Evolutionary conservation across 2,329 filamentous ascomycete species (phyloP).

Genomic region (Rutstroemia sp.): DNA sequence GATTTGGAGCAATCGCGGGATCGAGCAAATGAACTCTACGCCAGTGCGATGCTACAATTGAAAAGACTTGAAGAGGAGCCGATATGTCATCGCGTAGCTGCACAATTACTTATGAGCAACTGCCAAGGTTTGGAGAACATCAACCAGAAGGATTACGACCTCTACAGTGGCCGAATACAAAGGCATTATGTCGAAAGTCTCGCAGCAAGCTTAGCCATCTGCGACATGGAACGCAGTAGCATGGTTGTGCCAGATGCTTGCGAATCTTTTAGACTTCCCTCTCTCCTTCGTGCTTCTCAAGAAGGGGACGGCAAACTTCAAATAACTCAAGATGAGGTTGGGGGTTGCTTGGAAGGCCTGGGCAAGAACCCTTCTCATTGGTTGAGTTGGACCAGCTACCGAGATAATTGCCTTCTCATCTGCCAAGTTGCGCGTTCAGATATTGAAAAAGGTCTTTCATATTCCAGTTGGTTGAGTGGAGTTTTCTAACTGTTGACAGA

Average conservation of each 20-base stretch:
- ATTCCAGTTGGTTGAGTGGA: not conserved
- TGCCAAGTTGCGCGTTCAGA: constrained; percentile 53
- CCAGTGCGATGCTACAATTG: constrained; percentile 27
- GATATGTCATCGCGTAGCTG: constrained; percentile 28
- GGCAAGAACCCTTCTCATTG: constrained; percentile 49
- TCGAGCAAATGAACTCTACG: constrained; percentile 24
- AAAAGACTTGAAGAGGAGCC: constrained; percentile 27
- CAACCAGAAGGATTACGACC: constrained; percentile 24
- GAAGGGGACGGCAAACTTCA: constrained; percentile 27
- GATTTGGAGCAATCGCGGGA: constrained; percentile 18
- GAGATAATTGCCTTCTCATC: constrained; percentile 52
- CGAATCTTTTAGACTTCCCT: constrained; percentile 32
- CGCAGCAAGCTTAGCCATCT: constrained; percentile 54
- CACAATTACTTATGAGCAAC: constrained; percentile 29
- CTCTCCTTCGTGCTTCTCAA: constrained; percentile 31
- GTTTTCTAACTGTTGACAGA: constrained; percentile 21
- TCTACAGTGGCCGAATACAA: constrained; percentile 31
- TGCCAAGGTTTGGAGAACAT: constrained; percentile 26
- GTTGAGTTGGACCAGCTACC: constrained; percentile 57
- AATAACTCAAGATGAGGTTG: constrained; percentile 30
- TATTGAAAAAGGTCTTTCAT: constrained; percentile 43
- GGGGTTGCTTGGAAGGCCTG: constrained; percentile 45
- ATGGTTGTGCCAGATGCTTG: constrained; percentile 44
- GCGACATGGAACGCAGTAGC: constrained; percentile 49
- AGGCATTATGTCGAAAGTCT: constrained; percentile 45